phyloP scores from a whole-genome alignment of 345 rosid species.

The Gossypium mustelinum region DNA sequence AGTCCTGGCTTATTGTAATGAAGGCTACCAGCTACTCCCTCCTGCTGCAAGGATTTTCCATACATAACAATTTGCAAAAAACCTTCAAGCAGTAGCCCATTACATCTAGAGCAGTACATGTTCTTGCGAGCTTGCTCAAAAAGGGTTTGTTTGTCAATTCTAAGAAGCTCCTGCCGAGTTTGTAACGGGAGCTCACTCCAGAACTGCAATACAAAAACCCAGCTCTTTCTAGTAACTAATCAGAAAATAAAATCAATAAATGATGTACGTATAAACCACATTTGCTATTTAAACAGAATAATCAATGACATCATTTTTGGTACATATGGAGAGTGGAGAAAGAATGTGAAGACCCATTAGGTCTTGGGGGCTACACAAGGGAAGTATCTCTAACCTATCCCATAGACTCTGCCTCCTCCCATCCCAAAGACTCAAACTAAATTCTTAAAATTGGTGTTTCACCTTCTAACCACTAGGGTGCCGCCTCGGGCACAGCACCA shows the following conservation, averaged over 20 bases:
- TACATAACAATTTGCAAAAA: constrained; percentile 75
- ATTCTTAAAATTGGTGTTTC: not conserved
- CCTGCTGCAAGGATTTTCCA: constrained; percentile 70
- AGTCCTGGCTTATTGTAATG: constrained; percentile 33
- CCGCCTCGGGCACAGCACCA: not conserved
- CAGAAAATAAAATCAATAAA: constrained; percentile 2
- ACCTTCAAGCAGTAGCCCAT: constrained; percentile 82
- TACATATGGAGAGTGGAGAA: not conserved
- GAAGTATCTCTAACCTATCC: not conserved
- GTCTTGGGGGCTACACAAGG: not conserved
- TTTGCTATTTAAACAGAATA: not conserved
- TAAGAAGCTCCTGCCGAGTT: constrained; percentile 65
- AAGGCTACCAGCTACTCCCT: constrained; percentile 40
- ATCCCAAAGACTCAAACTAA: not conserved
- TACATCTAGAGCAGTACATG: constrained; percentile 95
- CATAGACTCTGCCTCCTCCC: not conserved
- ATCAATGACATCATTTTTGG: not conserved
- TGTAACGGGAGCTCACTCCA: constrained; percentile 70
- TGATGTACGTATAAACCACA: not conserved
- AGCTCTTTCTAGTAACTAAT: constrained; percentile 16
- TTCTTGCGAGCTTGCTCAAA: constrained; percentile 96
- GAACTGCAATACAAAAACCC: constrained; percentile 44
- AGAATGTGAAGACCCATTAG: not conserved
- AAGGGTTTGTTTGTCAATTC: constrained; percentile 78
- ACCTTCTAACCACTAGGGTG: not conserved